Percentiles rank a stretch among this genome's conserved stretches.
Conservation (phyloP, 768 basidiomycete species). For the Dictyophora rubrovolvata region DNA sequence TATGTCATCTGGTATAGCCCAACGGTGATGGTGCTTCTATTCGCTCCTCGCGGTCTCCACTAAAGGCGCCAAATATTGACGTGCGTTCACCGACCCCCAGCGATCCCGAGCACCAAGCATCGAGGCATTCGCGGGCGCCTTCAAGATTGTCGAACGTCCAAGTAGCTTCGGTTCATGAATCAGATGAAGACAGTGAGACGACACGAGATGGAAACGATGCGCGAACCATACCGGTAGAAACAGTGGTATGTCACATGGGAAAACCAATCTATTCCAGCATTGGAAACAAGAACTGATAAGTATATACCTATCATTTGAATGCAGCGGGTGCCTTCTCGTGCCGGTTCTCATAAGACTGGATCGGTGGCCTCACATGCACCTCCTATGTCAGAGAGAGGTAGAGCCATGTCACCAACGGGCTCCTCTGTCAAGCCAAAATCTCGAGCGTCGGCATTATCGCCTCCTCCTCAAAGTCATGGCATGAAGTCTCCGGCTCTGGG, state of each 20-base stretch:
- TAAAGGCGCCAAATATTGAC: conserved; percentile 1
- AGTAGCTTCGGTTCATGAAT: conserved; percentile 4
- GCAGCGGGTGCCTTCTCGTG: conserved; percentile 1
- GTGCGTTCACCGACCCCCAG: conserved; percentile 1
- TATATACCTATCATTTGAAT: background rate
- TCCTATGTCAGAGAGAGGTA: background rate
- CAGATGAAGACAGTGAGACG: conserved; percentile 4
- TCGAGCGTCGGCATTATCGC: conserved; percentile 1
- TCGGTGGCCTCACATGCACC: conserved; percentile 3
- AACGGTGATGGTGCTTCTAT: background rate
- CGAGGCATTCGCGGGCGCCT: conserved; percentile 3
- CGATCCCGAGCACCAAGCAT: background rate
- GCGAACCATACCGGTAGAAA: conserved; percentile 8
- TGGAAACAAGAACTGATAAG: background rate
- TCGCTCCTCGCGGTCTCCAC: background rate
- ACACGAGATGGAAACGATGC: conserved; percentile 4
- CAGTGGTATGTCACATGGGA: background rate
- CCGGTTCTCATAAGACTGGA: conserved; percentile 1
- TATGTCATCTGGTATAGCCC: background rate
- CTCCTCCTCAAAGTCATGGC: conserved; percentile 5
- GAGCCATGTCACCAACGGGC: background rate
- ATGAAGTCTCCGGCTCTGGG: background rate
- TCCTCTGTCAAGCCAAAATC: conserved; percentile 2
- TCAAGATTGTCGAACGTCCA: background rate
- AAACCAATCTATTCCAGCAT: background rate